Evolutionary conservation across 2,329 filamentous ascomycete species (phyloP), one percentile per base, ranked within the genome.

Genomic region (Hymenoscyphus fraxineus): DNA sequence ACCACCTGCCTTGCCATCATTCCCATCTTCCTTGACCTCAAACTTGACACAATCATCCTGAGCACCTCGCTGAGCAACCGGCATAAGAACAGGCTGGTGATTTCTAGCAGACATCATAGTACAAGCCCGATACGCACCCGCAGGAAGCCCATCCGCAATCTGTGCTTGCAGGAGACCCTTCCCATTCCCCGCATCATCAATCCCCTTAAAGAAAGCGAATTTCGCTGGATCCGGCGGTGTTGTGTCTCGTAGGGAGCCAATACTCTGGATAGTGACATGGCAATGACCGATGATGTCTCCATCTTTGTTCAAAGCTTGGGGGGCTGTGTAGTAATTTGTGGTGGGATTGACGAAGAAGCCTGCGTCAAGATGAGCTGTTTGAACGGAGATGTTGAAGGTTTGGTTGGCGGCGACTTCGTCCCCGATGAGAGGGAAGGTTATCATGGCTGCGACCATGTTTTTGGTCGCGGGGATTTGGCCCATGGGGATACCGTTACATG

Each of bases 401-500:
- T 60, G 61, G 22, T 65, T 58, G 5, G 65, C 59, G 3, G 65
- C 15, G 31, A 62, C 58, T 39, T 72, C 32, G 19, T 72, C 71
- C 2, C 69, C 69, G 27, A 64, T 60, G 31, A 60, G 31, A 19
- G 68, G 68, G 55, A 54, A 62, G 39, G 63, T 65, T 57, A 70
- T 69, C 44, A 70, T 67, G 19, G 64, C 58, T 4, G 68, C 66
- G 38, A 70, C 60, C 68, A 70, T 70, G 58, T 70, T 66, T 40
- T 58, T 58, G 10, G 57, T 44, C 16, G 61, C 56, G 38, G 61
- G 61, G 41, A 63, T 63, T 55, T 63, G 59, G 10, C 61, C 61
- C 61, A 63, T 63, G 32, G 61, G 61, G 61, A 70, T 67, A 39
- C 67, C 66, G 60, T 88, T 89, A 77, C 86, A 89, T 35, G 86